Percentiles rank a stretch among this genome's conserved stretches.
Conservation (phyloP, 228 moss, liverwort and hornwort species). For the Sphagnum fallax region DNA sequence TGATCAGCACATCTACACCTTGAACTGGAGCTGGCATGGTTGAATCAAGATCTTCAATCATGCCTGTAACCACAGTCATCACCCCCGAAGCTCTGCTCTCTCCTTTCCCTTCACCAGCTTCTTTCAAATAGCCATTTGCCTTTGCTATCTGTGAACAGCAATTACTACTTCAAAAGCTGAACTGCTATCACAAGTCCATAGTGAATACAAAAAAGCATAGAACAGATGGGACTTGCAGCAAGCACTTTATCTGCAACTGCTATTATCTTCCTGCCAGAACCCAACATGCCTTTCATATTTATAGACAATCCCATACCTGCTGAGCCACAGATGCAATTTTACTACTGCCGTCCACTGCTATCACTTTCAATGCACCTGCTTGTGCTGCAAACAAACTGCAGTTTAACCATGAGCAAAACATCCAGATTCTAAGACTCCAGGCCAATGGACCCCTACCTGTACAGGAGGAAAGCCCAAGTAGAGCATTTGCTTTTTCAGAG, state of each 20-base stretch:
- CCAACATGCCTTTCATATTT: background rate
- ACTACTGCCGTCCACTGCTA: conserved; percentile 85
- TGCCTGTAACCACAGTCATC: conserved; percentile 58
- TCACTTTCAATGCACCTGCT: conserved; percentile 74
- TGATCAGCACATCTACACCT: conserved; percentile 72
- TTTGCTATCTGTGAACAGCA: conserved; percentile 48
- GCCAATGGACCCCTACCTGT: too few species aligned
- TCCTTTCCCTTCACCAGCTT: conserved; percentile 20
- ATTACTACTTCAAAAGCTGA: background rate
- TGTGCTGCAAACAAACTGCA: conserved; percentile 98
- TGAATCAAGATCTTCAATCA: conserved; percentile 64
- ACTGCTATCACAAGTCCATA: background rate
- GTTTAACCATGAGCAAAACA: conserved; percentile 8
- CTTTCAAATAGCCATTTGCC: conserved; percentile 56
- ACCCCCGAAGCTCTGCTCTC: conserved; percentile 32
- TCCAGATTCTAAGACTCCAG: background rate
- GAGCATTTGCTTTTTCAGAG: too few species aligned
- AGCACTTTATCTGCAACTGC: too few species aligned
- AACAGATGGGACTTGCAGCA: too few species aligned
- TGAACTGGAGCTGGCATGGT: conserved; percentile 45
- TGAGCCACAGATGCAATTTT: conserved; percentile 84
- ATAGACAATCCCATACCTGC: conserved; percentile 28
- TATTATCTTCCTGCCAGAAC: too few species aligned
- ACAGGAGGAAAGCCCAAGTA: too few species aligned
- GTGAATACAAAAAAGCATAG: too few species aligned